A percentile compares a stretch with the other conserved stretches of the same genome.
phyloP scores from a whole-genome alignment of 2,329 filamentous ascomycete species.

The Daldinia sp. region DNA sequence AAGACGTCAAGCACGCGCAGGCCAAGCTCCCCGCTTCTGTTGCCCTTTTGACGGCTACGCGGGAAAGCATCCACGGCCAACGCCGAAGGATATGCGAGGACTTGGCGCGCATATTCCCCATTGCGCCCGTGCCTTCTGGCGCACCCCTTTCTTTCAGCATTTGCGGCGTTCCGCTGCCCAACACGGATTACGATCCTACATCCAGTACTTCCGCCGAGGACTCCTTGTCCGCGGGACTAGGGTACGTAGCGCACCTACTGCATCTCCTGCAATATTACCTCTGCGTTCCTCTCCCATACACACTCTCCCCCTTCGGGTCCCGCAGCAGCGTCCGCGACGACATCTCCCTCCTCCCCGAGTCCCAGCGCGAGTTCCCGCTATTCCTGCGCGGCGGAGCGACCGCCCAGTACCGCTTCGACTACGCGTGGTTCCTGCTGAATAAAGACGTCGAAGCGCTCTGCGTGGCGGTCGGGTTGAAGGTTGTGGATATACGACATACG shows the following conservation, averaged over 20 bases:
- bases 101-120: conserved; percentile 79
- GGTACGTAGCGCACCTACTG: conserved; percentile 79
- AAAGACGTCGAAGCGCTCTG: conserved; percentile 85
- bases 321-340: conserved; percentile 72
- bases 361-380: conserved; percentile 79
- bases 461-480: conserved; percentile 72
- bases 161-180: conserved; percentile 78
- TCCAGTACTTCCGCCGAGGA: conserved; percentile 66
- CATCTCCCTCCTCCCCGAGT: conserved; percentile 55
- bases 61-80: conserved; percentile 80
- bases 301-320: conserved; percentile 75
- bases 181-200: conserved; percentile 73
- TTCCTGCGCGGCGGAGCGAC: conserved; percentile 71
- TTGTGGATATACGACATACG: conserved; percentile 91
- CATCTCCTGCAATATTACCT: conserved; percentile 84
- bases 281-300: conserved; percentile 79
- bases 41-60: conserved; percentile 62
- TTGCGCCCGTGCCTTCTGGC: conserved; percentile 66
- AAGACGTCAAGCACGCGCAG: conserved; percentile 68
- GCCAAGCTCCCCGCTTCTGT: conserved; percentile 66
- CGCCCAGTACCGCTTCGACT: conserved; percentile 91
- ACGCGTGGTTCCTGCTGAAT: conserved; percentile 95
- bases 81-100: conserved; percentile 88
- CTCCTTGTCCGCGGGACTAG: conserved; percentile 79
- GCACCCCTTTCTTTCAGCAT: conserved; percentile 84